phyloP scores from a whole-genome alignment of 2,329 filamentous ascomycete genomes.

The Alternaria postmessia region DNA sequence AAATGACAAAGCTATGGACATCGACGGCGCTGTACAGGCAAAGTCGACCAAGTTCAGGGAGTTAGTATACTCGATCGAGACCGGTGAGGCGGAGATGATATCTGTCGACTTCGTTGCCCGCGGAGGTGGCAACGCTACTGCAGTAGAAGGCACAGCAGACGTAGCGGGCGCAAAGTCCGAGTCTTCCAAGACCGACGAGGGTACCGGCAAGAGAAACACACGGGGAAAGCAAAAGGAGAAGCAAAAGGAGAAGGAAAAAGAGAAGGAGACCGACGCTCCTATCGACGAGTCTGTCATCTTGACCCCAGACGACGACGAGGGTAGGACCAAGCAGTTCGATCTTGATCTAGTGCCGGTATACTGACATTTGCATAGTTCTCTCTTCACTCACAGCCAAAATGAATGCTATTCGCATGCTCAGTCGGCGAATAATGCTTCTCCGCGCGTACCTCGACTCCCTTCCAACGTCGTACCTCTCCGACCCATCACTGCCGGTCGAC shows the following conservation, averaged over 20 bases:
- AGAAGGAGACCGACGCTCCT: conserved; percentile 45
- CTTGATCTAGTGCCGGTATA: neutral
- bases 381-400: conserved; percentile 81
- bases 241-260: conserved; percentile 60
- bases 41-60: conserved; percentile 76
- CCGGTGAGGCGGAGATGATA: conserved; percentile 97
- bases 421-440: conserved; percentile 65
- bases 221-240: conserved; percentile 60
- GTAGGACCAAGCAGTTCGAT: conserved; percentile 48
- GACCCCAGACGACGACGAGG: conserved; percentile 70
- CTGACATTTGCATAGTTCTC: conserved; percentile 57
- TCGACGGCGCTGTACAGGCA: conserved; percentile 68
- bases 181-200: conserved; percentile 49
- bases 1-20: conserved; percentile 57
- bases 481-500: conserved; percentile 49
- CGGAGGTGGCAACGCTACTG: conserved; percentile 81
- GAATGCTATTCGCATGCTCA: conserved; percentile 93
- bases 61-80: conserved; percentile 87
- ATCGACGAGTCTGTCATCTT: conserved; percentile 52
- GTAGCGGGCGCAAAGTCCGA: conserved; percentile 22
- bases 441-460: conserved; percentile 76
- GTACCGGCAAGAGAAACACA: conserved; percentile 59
- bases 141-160: conserved; percentile 51
- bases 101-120: conserved; percentile 91
- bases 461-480: conserved; percentile 69